These are phyloP conservation scores for Cornus controversa DNA, from an alignment of 148 eudicot species.

Conservation along the genomic window DNA sequence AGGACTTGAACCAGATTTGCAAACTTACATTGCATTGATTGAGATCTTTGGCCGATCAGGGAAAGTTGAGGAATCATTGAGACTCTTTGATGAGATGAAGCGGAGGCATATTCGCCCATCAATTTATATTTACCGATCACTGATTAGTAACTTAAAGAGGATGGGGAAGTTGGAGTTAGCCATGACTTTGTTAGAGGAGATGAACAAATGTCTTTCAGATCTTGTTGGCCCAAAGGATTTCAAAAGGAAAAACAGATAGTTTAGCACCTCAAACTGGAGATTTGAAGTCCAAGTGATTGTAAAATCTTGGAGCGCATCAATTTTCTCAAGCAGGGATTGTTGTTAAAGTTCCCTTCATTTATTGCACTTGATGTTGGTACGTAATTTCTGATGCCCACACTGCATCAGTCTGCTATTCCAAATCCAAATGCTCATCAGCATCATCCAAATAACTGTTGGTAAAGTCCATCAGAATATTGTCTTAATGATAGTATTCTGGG, in stretches of 20 bases:
- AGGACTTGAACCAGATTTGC: conserved; percentile 66
- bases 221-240: conserved; percentile 76
- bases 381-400: background rate
- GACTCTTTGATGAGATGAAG: conserved; percentile 75
- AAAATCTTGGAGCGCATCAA: background rate
- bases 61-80: conserved; percentile 58
- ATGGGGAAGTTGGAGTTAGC: conserved; percentile 66
- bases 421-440: background rate
- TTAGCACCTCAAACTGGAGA: background rate
- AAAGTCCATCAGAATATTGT: too few relatives aligned
- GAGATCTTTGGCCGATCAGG: conserved; percentile 82
- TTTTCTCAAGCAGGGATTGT: conserved; percentile 7
- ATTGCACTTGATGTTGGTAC: background rate
- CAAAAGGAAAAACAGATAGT: conserved; percentile 39
- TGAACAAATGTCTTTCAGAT: conserved; percentile 45
- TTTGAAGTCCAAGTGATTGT: background rate
- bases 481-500: background rate
- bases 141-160: conserved; percentile 58
- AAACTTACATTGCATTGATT: conserved; percentile 73
- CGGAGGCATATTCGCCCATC: conserved; percentile 49
- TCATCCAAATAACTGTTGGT: background rate
- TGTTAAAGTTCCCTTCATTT: background rate
- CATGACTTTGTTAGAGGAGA: conserved; percentile 50
- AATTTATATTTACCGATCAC: conserved; percentile 67
- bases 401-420: background rate